A percentile compares a stretch with the other conserved stretches of the same genome.
Conservation (phyloP, 805 yeast species). For the Lipomyces chichibuensis region DNA sequence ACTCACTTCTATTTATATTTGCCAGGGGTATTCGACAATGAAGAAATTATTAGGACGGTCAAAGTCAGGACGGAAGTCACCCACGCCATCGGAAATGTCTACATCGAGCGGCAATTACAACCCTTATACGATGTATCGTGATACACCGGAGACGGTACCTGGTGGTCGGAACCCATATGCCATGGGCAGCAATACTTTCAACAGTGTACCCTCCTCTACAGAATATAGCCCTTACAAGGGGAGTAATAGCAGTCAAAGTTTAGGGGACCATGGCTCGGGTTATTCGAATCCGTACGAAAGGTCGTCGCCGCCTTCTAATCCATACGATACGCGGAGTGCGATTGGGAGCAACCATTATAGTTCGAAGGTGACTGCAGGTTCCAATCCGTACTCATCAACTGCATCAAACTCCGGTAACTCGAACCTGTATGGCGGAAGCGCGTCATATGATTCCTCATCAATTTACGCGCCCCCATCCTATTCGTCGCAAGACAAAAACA, state of each 20-base stretch:
- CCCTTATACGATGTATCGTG: slow-evolving; percentile 6
- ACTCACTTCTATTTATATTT: not conserved
- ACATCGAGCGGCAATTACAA: slow-evolving; percentile 6
- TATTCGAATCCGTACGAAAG: not conserved
- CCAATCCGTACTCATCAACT: not conserved
- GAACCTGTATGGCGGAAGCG: not conserved
- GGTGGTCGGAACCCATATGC: slow-evolving; percentile 25
- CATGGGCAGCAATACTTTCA: slow-evolving; percentile 21
- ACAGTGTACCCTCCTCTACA: slow-evolving; percentile 5
- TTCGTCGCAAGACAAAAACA: slow-evolving; percentile 7
- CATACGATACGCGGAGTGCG: slow-evolving; percentile 15
- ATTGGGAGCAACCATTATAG: not conserved
- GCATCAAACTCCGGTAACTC: not conserved
- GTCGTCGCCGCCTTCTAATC: slow-evolving; percentile 16
- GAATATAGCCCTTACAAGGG: not conserved
- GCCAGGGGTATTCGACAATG: not conserved
- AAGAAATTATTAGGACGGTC: not conserved
- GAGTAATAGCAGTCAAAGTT: not conserved
- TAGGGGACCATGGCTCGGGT: not conserved
- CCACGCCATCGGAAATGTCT: slow-evolving; percentile 1
- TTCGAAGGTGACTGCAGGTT: not conserved
- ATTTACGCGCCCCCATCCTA: not conserved
- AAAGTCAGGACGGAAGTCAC: slow-evolving; percentile 8
- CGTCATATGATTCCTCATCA: not conserved
- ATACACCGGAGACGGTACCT: not conserved